Evolutionary conservation across 164 flowering plant species (phyloP).

Genomic region (Euptelea pleiosperma): DNA sequence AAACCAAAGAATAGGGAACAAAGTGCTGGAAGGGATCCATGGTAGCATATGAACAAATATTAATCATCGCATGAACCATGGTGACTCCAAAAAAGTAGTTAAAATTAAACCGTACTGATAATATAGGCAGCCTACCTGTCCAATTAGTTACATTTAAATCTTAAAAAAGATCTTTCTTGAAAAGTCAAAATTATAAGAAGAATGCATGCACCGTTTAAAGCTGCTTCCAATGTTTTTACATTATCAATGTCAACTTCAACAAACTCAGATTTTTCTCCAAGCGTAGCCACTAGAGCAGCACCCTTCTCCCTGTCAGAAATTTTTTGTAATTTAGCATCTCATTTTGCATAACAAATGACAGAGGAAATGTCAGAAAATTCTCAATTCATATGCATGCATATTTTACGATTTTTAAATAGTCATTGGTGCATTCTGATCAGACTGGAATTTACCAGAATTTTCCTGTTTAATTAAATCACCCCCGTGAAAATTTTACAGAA

Average conservation of each 20-base stretch:
- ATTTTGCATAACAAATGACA: neutral
- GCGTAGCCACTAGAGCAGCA: constrained; percentile 52
- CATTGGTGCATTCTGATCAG: too few relatives aligned
- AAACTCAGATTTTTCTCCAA: constrained; percentile 68
- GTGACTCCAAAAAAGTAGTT: neutral
- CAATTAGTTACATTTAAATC: neutral
- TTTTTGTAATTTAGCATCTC: constrained; percentile 6
- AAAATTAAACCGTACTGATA: neutral
- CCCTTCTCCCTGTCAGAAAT: constrained; percentile 67
- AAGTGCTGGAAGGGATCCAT: neutral
- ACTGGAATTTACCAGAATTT: too few relatives aligned
- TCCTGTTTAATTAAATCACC: neutral
- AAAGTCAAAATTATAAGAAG: constrained; percentile 9
- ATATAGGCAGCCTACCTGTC: neutral
- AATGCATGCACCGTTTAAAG: constrained; percentile 49
- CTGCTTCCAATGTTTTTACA: constrained; percentile 45
- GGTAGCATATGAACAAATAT: neutral
- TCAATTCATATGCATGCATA: neutral
- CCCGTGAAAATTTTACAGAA: neutral
- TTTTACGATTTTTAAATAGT: too few relatives aligned
- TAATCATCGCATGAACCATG: neutral
- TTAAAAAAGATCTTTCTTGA: neutral
- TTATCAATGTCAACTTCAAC: constrained; percentile 60
- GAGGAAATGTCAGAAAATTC: neutral
- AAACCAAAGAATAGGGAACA: neutral